Base-by-base conservation (phyloP, 179 eudicot genomes). In the Amaranthus tricolor region DNA sequence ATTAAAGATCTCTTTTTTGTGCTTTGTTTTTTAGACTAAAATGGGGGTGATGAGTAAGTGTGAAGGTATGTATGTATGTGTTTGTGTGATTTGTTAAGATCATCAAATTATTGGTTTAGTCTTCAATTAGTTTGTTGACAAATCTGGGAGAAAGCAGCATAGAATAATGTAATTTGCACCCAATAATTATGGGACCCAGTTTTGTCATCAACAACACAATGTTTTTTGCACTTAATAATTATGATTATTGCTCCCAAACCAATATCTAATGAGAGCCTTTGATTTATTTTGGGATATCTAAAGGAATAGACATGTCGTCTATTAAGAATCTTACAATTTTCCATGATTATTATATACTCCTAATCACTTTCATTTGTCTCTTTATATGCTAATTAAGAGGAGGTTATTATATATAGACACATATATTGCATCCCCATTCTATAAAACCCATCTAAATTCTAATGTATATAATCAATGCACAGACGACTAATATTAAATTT, bases 71-170 rank as follows among this genome's bases (percentile, higher is more conserved):
- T 31, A 31, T 31, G 40, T 76, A 71, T 58, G 79, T 21, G 72
- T 31, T 31, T 60, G 83, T 44, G 66, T 73, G 75, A 73, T 81
- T 81, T 68, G 78, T 77, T 81, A 73, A 48, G 79, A 77, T 81
- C 44, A 74, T 72, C 69, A 79, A 76, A 80, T 80, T 71, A 76
- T 80, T 80, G 83, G 83, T 67, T 67, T 66, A 72, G 77, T 1
- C 55, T 80, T 80, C 74, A 80, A 80, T 76, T 59, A 76, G 80
- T 76, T 80, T 80, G 77, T 76, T 80, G 79, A 80, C 83, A 80
- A 76, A 76, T 76, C 83, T 76, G 69, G 66, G 76, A 80, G 82
- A 71, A 74, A 66, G 68, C 54, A 80, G 55, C 76, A 76, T 50
- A 67, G 58, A 72, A 80, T 76, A 72, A 76, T 80, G 74, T 80